Evolutionary conservation across 306 rosid species (phyloP), one percentile per base, ranked within the genome.

Genomic region (Acacia acuminata): DNA sequence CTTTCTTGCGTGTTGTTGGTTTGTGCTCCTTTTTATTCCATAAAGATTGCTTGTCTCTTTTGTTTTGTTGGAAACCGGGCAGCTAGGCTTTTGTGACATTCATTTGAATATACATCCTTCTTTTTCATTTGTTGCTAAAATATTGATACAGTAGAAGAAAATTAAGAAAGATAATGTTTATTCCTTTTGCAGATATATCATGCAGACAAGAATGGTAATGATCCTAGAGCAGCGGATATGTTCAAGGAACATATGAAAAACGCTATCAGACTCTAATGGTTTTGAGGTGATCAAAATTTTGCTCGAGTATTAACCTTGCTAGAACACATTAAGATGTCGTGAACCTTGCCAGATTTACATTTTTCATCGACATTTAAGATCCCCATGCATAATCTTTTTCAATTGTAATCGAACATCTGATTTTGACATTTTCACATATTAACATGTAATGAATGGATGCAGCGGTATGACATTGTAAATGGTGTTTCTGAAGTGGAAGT

Each of bases 321-420:
- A n/a, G n/a, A 34, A 34, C 36, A 34, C 36, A 34, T 34, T 32
- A 71, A 47, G 56, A 36, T 17, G 64, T 77, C 69, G 63, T 61
- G 10, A 36, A 6, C 73, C 50, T 24, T 78, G 71, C 69, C 68
- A 43, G 56, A 68, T 81, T 81, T 78, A 15, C 34, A 20, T 27
- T 81, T 24, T 77, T 83, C 76, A 79, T 82, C 45, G 4, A 47
- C 70, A 55, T 71, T 77, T 27, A 53, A 61, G 78, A 81, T 73
- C 76, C 15, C 69, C 38, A 34, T 34, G 36, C 36, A 34, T 34
- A 34, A 34, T 34, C 36, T 34, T 11, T 61, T 17, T 71, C 30
- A 15, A 65, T 7, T 32, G 11, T 24, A 38, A 38, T 34, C 15
- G 10, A 12, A 75, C 47, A 10, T 15, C 58, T 14, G 64, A 30